Conservation (phyloP, 1,284 basidiomycete species). For the Tetrapyrgos nigripes region DNA sequence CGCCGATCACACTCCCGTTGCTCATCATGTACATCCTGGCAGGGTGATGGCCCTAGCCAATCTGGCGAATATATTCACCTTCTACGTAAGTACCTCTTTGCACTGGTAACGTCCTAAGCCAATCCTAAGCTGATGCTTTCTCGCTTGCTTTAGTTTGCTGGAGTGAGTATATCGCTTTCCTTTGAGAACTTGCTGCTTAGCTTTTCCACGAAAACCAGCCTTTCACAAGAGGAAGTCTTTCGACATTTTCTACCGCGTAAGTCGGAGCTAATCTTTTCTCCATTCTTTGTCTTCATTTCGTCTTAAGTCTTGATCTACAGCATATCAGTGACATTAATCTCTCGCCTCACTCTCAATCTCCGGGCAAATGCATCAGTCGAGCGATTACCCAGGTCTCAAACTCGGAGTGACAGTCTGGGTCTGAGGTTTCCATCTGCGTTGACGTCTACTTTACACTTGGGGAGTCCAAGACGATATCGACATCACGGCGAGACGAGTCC, state of each 20-base stretch:
- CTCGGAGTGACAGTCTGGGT: too few relatives aligned
- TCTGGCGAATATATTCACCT: constrained; percentile 47
- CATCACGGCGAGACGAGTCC: too few relatives aligned
- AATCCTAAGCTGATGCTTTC: neutral
- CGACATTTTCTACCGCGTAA: constrained; percentile 48
- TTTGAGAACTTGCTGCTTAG: neutral
- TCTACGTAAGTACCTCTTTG: constrained; percentile 35
- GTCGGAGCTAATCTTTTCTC: constrained; percentile 8
- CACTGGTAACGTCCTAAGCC: neutral
- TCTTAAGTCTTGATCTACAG: constrained; percentile 21
- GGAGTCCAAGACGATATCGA: too few relatives aligned
- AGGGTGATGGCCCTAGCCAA: constrained; percentile 48
- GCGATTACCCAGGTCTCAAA: too few relatives aligned
- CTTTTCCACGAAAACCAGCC: constrained; percentile 33
- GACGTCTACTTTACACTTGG: too few relatives aligned
- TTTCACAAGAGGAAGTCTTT: constrained; percentile 43
- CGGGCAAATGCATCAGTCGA: constrained; percentile 36
- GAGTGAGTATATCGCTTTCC: constrained; percentile 18
- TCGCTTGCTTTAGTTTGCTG: constrained; percentile 5
- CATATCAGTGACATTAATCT: constrained; percentile 47
- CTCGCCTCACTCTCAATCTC: constrained; percentile 48
- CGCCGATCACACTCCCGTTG: too few relatives aligned
- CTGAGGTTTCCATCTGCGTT: too few relatives aligned
- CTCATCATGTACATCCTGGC: too few relatives aligned
- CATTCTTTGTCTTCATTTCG: neutral